phyloP scores from a whole-genome alignment of 2,329 filamentous ascomycete species.

The Penicillium aurantiogriseum region DNA sequence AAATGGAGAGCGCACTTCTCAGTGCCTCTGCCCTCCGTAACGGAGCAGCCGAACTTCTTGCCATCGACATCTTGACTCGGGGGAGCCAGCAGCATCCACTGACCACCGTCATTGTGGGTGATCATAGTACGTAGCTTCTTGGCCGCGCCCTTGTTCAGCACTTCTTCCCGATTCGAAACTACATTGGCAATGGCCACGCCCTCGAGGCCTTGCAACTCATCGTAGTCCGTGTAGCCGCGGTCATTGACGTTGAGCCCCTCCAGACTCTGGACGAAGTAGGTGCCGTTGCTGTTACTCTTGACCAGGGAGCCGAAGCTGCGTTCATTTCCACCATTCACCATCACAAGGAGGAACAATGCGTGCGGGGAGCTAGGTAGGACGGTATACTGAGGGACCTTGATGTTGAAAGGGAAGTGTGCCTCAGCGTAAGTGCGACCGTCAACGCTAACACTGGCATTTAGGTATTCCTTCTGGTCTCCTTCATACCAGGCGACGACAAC shows the following conservation, averaged over 20 bases:
- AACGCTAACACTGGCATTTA: conserved; percentile 78
- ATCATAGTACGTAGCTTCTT: conserved; percentile 90
- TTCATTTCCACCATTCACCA: conserved; percentile 64
- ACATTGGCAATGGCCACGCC: conserved; percentile 85
- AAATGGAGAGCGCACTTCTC: conserved; percentile 82
- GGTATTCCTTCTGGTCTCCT: conserved; percentile 60
- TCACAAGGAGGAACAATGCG: conserved; percentile 90
- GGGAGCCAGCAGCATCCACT: conserved; percentile 77
- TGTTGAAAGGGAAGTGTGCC: conserved; percentile 82
- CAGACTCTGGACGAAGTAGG: conserved; percentile 84
- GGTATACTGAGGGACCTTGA: conserved; percentile 80
- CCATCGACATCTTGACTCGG: conserved; percentile 68
- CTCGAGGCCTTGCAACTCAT: conserved; percentile 90
- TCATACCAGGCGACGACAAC: conserved; percentile 77
- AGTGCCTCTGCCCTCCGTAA: conserved; percentile 51
- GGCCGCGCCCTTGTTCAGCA: conserved; percentile 58
- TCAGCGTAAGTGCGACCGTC: conserved; percentile 80
- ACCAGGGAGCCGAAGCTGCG: conserved; percentile 80
- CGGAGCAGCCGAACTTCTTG: conserved; percentile 68
- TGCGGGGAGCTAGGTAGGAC: conserved; percentile 94
- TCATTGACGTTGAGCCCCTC: conserved; percentile 77
- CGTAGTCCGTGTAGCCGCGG: conserved; percentile 83
- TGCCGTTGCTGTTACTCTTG: conserved; percentile 98
- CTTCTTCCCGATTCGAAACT: conserved; percentile 70
- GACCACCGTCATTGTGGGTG: conserved; percentile 91